phyloP scores from a whole-genome alignment of 768 basidiomycete species.

The Amanita subjunquillea region DNA sequence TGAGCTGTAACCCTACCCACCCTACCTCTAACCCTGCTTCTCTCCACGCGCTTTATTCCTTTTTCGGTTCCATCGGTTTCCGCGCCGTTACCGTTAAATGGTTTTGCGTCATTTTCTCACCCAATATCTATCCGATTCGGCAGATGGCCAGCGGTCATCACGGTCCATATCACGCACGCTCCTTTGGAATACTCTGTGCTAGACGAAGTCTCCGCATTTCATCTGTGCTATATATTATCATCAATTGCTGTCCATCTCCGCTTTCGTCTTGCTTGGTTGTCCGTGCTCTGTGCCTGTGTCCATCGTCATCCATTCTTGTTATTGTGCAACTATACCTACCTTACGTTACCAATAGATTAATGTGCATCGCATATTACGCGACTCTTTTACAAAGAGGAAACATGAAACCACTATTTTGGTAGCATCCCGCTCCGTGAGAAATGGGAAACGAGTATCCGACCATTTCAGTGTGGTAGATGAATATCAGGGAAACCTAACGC shows the following conservation, averaged over 20 bases:
- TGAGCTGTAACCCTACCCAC: slow-evolving; percentile 2
- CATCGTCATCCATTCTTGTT: slow-evolving; percentile 5
- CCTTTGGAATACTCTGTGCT: background rate
- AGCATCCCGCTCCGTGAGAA: background rate
- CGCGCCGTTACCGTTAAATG: slow-evolving; percentile 1
- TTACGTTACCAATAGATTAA: slow-evolving; percentile 5
- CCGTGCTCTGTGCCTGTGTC: slow-evolving; percentile 4
- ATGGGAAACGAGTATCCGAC: slow-evolving; percentile 2
- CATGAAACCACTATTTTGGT: background rate
- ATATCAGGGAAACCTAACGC: background rate
- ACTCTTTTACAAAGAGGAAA: background rate
- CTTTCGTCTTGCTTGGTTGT: slow-evolving; percentile 4
- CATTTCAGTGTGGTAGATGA: background rate
- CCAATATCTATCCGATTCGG: slow-evolving; percentile 1
- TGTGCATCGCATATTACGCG: slow-evolving; percentile 1
- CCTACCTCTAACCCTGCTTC: slow-evolving; percentile 6
- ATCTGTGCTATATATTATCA: background rate
- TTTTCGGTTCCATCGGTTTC: background rate
- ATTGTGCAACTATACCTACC: slow-evolving; percentile 2
- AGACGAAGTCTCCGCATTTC: background rate
- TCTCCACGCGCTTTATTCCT: background rate
- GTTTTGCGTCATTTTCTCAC: background rate
- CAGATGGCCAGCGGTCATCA: background rate
- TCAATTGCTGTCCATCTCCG: background rate
- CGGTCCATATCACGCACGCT: slow-evolving; percentile 1